Evolutionary conservation across 1,284 basidiomycete genomes (phyloP).

Genomic region (Sanghuangporus baumii): DNA sequence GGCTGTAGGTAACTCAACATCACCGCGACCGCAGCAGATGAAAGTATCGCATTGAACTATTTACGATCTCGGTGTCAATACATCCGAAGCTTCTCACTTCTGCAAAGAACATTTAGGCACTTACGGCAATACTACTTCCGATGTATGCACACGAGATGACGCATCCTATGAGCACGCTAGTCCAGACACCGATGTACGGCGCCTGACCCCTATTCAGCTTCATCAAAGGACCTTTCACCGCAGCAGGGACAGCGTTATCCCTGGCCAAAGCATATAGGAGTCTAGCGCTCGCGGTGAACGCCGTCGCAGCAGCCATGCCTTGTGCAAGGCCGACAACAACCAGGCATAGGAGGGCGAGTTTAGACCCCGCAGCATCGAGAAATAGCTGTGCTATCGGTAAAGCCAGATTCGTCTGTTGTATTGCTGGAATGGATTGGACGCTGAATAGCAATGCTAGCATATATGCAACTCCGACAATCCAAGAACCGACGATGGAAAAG

Average conservation of each 20-base stretch:
- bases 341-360: constrained; percentile 46
- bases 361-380: constrained; percentile 46
- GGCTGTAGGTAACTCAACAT: constrained; percentile 58
- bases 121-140: constrained; percentile 47
- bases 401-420: constrained; percentile 45
- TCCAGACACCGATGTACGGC: constrained; percentile 52
- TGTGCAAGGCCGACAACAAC: constrained; percentile 46
- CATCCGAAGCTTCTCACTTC: not conserved
- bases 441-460: constrained; percentile 57
- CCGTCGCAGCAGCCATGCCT: constrained; percentile 54
- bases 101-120: constrained; percentile 20
- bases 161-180: constrained; percentile 48
- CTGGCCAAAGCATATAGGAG: constrained; percentile 53
- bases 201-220: constrained; percentile 48
- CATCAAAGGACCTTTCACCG: constrained; percentile 39
- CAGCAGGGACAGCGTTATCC: constrained; percentile 42
- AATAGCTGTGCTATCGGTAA: constrained; percentile 57
- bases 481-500: constrained; percentile 53
- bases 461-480: constrained; percentile 52
- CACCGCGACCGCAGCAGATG: constrained; percentile 51
- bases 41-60: constrained; percentile 52
- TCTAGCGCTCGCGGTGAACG: constrained; percentile 53
- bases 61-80: not conserved
- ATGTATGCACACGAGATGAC: constrained; percentile 55
- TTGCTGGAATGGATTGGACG: constrained; percentile 45